phyloP scores from a whole-genome alignment of 2,329 filamentous ascomycete genomes.

The Fusarium sp. region DNA sequence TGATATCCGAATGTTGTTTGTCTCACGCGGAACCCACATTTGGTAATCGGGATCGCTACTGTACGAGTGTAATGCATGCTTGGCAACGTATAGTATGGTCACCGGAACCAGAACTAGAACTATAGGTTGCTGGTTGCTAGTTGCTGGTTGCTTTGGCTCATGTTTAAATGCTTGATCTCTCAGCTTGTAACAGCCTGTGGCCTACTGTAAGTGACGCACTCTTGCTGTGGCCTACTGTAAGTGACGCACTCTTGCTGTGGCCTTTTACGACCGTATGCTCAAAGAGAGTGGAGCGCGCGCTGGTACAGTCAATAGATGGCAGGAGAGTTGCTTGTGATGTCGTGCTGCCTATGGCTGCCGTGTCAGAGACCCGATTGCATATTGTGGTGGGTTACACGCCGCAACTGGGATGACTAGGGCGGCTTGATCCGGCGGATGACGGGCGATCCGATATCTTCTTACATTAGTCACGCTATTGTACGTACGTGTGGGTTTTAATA shows the following conservation, averaged over 20 bases:
- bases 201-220: conserved; percentile 5
- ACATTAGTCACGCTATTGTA: background rate
- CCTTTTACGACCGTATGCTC: background rate
- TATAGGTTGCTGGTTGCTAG: conserved; percentile 4
- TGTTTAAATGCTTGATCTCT: background rate
- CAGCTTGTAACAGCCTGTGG: conserved; percentile 17
- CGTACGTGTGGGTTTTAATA: conserved; percentile 5
- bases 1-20: conserved; percentile 19
- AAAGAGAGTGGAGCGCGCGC: background rate
- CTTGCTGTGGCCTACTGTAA: conserved; percentile 3
- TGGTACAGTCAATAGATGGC: conserved; percentile 8
- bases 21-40: conserved; percentile 18
- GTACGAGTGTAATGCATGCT: background rate
- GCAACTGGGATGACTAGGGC: conserved; percentile 1
- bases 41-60: conserved; percentile 11
- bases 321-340: conserved; percentile 5
- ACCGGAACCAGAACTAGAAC: conserved; percentile 3
- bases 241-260: background rate
- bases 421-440: conserved; percentile 29
- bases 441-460: conserved; percentile 23
- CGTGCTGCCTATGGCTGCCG: background rate
- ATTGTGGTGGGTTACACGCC: conserved; percentile 13
- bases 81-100: conserved; percentile 36
- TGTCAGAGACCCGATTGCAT: background rate
- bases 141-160: conserved; percentile 2